Conservation (phyloP, 2,329 filamentous ascomycete genomes). For the Knoxdaviesia capensis region DNA sequence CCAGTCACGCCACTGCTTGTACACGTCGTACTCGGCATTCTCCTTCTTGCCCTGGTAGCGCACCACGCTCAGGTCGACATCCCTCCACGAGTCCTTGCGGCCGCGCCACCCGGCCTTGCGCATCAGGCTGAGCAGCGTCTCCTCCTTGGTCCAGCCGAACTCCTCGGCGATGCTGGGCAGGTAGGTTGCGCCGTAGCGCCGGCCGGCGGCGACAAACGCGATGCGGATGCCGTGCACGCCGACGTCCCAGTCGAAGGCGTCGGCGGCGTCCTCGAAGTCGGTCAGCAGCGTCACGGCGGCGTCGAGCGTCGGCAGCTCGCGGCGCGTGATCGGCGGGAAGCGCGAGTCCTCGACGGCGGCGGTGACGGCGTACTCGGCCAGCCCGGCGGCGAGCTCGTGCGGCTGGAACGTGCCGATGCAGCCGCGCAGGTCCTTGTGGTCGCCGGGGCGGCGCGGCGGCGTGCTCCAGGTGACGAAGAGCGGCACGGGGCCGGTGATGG, state of each 20-base stretch:
- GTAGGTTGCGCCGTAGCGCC: slow-evolving; percentile 70
- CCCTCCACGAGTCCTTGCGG: slow-evolving; percentile 58
- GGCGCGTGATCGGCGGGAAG: slow-evolving; percentile 32
- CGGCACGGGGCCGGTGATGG: slow-evolving; percentile 28
- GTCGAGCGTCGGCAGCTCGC: slow-evolving; percentile 36
- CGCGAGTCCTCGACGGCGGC: slow-evolving; percentile 48
- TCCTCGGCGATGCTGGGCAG: slow-evolving; percentile 79
- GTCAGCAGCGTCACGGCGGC: slow-evolving; percentile 66
- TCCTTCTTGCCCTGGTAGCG: slow-evolving; percentile 76
- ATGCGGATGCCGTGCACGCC: slow-evolving; percentile 78
- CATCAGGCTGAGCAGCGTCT: slow-evolving; percentile 78
- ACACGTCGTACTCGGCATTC: slow-evolving; percentile 50
- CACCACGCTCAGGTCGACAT: slow-evolving; percentile 59
- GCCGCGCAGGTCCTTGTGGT: slow-evolving; percentile 55
- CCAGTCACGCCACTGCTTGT: slow-evolving; percentile 64
- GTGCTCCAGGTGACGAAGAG: slow-evolving; percentile 9
- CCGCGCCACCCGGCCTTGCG: slow-evolving; percentile 86
- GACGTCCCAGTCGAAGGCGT: slow-evolving; percentile 68
- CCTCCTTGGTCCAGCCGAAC: slow-evolving; percentile 89
- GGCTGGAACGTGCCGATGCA: slow-evolving; percentile 92
- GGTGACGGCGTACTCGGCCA: slow-evolving; percentile 65
- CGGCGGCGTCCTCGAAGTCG: slow-evolving; percentile 56
- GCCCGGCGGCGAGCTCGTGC: slow-evolving; percentile 49
- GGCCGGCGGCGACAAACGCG: slow-evolving; percentile 54
- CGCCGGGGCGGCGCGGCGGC: slow-evolving; percentile 11